Evolutionary conservation across 2,329 filamentous ascomycete genomes (phyloP), one percentile per base, ranked within the genome.

Genomic region (Arachnomyces sp.): DNA sequence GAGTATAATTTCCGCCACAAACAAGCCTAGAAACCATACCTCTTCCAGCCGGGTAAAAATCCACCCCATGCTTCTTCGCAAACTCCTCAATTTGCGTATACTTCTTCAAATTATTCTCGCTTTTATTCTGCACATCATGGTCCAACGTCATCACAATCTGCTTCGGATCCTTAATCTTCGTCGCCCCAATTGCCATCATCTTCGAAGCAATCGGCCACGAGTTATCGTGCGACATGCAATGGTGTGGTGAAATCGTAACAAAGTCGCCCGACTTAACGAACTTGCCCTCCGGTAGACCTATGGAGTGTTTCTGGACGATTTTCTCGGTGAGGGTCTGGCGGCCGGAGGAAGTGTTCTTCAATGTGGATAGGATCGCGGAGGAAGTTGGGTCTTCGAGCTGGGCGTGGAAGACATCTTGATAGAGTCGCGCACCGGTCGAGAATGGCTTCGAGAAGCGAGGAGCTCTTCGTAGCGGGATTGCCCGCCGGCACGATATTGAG

Each of bases 311-410:
- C 61, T 95, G 89, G 0, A 95, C 82, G 44, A 95, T 95, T 71
- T 95, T 95, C 62, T 95, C 89, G 2, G 86, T 92, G 38, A 95
- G 65, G 2, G 86, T 95, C 64, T 95, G 88, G 0, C 85, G 76
- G 2, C 65, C 62, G 13, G 54, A 52, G 7, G 47, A 41, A 14
- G 48, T 45, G 7, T 18, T 12, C 36, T 50, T 38, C 14, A 48
- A 36, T 11, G 48, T 33, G 3, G 46, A 46, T 15, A 48, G 44
- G 15, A 50, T 42, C 15, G 46, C 42, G 5, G 46, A 36, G n/a
- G 36, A 15, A 4, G 46, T 28, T 31, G 46, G 44, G 32, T 50
- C 46, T 31, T 50, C 42, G 7, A 39, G 42, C 36, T 50, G 48
- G 3, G 44, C 28, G 25, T 45, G 48, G 37, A 46, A 48, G 12